Evolutionary conservation across 176 grass and related monocot genomes (phyloP), one percentile per base, ranked within the genome.

Genomic region (Pontederia paniculata): DNA sequence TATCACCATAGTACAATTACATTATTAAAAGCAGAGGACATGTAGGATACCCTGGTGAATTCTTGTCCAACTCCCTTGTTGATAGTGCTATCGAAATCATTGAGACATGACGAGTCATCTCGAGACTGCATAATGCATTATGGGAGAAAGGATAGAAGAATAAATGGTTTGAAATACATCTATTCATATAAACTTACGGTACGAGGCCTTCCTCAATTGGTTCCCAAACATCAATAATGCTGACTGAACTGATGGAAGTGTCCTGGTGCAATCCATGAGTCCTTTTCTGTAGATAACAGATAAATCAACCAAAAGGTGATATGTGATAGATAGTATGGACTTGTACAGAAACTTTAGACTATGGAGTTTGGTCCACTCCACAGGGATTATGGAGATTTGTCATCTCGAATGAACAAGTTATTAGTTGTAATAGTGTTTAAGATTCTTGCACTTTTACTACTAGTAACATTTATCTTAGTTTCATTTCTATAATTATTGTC

Each of bases 221-320:
- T 77, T 98, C 93, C 93, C 93, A 98, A 73, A 98, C 86, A 77
- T 98, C 86, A 52, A 83, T 98, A 73, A 98, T 91, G 67, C 86
- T 91, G 69, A 98, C 62, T 21, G 93, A 98, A 84, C 86, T 91
- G 56, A 98, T 98, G 69, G 81, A 65, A 62, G 83, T 88, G 74
- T 91, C 86, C 82, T 98, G 93, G 68, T 98, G 77, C 75, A 98
- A 67, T 56, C 86, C 93, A 79, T 77, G 83, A 70, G 82, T 88
- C 66, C 74, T 82, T 86, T 98, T 98, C 93, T 98, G 93, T 58
- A 72, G 17, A 76, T 42, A 17, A 17, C 64, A 71, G 62, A 52
- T 9, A 23, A 22, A 10, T 22, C n/a, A n/a, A n/a, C n/a, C n/a
- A n/a, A n/a, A n/a, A n/a, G n/a, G n/a, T n/a, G n/a, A n/a, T n/a